Evolutionary conservation across 345 rosid genomes (phyloP).

Genomic region (Carallia pectinifolia): DNA sequence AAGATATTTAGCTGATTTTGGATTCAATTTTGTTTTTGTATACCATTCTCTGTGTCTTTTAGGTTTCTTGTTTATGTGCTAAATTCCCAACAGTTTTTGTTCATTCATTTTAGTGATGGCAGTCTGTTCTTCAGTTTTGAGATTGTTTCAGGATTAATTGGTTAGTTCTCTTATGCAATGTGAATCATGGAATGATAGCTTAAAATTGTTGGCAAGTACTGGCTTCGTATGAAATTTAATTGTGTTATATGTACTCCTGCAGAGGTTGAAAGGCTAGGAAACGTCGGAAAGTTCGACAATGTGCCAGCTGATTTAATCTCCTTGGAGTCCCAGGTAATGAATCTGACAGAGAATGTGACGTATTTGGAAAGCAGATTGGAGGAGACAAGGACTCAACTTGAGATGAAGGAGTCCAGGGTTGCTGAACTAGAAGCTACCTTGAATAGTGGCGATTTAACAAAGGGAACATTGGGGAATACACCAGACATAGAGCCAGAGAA

Average conservation of each 20-base stretch:
- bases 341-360: slow-evolving; percentile 45
- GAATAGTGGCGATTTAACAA: slow-evolving; percentile 20
- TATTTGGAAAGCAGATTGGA: slow-evolving; percentile 49
- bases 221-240: slow-evolving; percentile 4
- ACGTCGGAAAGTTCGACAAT: slow-evolving; percentile 45
- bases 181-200: neutral
- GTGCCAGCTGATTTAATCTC: slow-evolving; percentile 31
- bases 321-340: slow-evolving; percentile 42
- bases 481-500: slow-evolving; percentile 31
- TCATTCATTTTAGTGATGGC: neutral
- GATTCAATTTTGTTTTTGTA: neutral
- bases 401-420: slow-evolving; percentile 47
- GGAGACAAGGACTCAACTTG: slow-evolving; percentile 39
- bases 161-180: neutral
- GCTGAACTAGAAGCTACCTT: slow-evolving; percentile 49
- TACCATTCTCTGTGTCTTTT: neutral
- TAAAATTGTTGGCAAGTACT: neutral
- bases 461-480: slow-evolving; percentile 38
- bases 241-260: slow-evolving; percentile 12
- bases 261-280: slow-evolving; percentile 57
- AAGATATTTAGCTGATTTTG: too few species aligned
- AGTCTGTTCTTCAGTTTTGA: neutral
- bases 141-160: neutral
- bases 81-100: neutral
- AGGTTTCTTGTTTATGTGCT: neutral